phyloP scores from a whole-genome alignment of 2,329 filamentous ascomycete genomes.

The Fusarium burgessii region DNA sequence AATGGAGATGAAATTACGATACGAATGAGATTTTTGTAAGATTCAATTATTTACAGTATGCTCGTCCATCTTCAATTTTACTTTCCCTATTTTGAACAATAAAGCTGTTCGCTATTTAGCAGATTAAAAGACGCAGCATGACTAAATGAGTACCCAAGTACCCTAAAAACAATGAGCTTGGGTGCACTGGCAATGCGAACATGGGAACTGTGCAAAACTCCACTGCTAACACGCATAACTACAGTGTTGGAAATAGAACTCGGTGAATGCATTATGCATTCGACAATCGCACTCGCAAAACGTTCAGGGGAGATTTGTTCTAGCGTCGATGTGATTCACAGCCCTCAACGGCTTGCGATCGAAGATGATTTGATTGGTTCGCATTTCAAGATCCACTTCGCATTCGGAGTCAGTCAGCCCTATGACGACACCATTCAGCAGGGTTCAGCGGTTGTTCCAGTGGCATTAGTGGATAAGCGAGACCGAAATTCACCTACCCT shows the following conservation, averaged over 20 bases:
- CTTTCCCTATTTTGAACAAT: too few species aligned
- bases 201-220: fast-evolving
- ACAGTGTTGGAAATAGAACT: fast-evolving
- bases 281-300: not conserved
- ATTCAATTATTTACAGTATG: not conserved
- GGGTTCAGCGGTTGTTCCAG: not conserved
- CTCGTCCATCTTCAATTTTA: too few species aligned
- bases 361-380: not conserved
- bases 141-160: too few species aligned
- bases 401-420: slow-evolving; percentile 12
- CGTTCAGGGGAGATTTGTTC: not conserved
- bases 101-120: too few species aligned
- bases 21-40: not conserved
- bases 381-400: not conserved
- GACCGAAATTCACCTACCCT: too few species aligned
- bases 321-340: slow-evolving; percentile 1
- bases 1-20: not conserved
- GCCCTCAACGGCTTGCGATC: not conserved
- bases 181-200: too few species aligned
- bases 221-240: not conserved
- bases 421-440: slow-evolving; percentile 18
- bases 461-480: not conserved
- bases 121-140: too few species aligned
- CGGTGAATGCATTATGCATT: not conserved
- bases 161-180: too few species aligned